Percentiles rank a stretch among this genome's conserved stretches.
Conservation (phyloP, 768 basidiomycete genomes). For the Gautieria morchelliformis region DNA sequence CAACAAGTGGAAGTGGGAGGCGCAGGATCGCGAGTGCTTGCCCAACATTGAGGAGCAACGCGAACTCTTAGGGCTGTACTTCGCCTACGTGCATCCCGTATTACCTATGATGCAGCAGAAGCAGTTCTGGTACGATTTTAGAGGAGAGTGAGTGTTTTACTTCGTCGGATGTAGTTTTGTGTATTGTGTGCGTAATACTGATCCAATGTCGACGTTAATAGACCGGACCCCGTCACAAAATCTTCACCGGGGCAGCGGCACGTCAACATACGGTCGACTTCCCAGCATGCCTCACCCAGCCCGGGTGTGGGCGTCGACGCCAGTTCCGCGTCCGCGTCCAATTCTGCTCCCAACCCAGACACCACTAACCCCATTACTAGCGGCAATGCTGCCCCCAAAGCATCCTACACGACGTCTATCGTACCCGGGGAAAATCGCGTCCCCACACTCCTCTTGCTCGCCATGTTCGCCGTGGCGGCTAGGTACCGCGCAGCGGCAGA, state of each 20-base stretch:
- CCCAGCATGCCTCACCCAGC: background rate
- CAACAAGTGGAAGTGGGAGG: slow-evolving; percentile 12
- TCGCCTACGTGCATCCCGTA: slow-evolving; percentile 68
- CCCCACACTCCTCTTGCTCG: slow-evolving; percentile 60
- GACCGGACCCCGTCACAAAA: background rate
- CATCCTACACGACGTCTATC: background rate
- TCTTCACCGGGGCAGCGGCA: background rate
- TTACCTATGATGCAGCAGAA: slow-evolving; percentile 72
- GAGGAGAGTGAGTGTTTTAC: slow-evolving; percentile 13
- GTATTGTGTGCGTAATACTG: background rate
- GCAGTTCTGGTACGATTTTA: slow-evolving; percentile 54
- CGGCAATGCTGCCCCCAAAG: background rate
- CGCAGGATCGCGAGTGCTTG: background rate
- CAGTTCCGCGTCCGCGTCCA: background rate
- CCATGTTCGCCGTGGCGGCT: slow-evolving; percentile 79
- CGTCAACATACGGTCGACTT: background rate
- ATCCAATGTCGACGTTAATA: background rate
- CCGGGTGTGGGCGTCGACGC: background rate
- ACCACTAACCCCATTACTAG: background rate
- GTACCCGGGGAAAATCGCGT: slow-evolving; percentile 16
- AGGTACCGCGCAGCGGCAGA: slow-evolving; percentile 48
- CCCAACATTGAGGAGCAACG: slow-evolving; percentile 31
- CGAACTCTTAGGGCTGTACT: slow-evolving; percentile 70
- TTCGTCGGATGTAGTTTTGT: background rate
- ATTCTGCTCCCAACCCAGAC: background rate